These are phyloP conservation scores for Aspergillus diversus DNA, from an alignment of 495 filamentous ascomycete genomes.

Conservation along the genomic window DNA sequence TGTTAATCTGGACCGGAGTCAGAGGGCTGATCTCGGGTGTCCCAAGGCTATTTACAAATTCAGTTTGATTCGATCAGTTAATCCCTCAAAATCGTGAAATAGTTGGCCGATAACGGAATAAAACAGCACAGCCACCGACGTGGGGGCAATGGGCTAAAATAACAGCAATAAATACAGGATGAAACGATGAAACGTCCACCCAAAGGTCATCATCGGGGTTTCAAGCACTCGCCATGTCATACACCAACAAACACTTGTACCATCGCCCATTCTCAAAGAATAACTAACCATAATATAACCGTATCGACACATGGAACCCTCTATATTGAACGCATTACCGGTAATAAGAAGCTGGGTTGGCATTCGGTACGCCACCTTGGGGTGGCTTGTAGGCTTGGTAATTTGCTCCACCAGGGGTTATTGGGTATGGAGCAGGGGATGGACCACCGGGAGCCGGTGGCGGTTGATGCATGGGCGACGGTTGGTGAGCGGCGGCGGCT, in stretches of 20 bases:
- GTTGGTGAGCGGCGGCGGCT: slow-evolving; percentile 45
- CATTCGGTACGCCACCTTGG: slow-evolving; percentile 34
- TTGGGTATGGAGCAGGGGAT: slow-evolving; percentile 49
- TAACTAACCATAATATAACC: not conserved
- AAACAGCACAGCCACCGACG: slow-evolving; percentile 5
- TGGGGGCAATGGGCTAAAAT: slow-evolving; percentile 14
- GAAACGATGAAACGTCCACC: slow-evolving; percentile 15
- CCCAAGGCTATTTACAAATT: not conserved
- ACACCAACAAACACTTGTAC: slow-evolving; percentile 3
- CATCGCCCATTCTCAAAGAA: not conserved
- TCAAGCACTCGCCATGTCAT: slow-evolving; percentile 13
- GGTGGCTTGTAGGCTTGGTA: slow-evolving; percentile 60
- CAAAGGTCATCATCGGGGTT: slow-evolving; percentile 9
- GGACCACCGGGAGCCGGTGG: slow-evolving; percentile 47
- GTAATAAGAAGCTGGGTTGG: slow-evolving; percentile 50
- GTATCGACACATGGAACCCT: not conserved
- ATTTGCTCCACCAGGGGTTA: slow-evolving; percentile 38
- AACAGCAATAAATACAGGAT: slow-evolving; percentile 19
- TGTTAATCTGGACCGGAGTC: no score
- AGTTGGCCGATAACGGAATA: not conserved
- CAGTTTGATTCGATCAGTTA: not conserved
- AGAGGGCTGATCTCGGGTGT: no score
- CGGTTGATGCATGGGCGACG: slow-evolving; percentile 52
- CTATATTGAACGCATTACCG: slow-evolving; percentile 29
- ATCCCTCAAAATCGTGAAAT: not conserved